Evolutionary conservation across 2,329 filamentous ascomycete species (phyloP).

Genomic region (Fusarium sororula): DNA sequence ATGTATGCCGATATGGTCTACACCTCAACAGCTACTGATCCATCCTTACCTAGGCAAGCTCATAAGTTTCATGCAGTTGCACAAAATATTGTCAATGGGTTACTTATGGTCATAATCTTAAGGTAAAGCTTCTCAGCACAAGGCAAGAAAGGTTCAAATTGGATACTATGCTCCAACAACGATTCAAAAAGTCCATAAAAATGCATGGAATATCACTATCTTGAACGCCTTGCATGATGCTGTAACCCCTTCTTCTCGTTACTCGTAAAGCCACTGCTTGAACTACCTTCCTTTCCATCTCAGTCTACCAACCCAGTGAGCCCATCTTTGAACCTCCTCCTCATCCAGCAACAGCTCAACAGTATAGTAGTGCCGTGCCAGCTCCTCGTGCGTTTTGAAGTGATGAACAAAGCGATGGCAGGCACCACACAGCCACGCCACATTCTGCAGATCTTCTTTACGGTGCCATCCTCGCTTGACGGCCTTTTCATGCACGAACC

Average conservation of each 20-base stretch:
- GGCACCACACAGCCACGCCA: slow-evolving; percentile 86
- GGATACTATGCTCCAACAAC: neutral
- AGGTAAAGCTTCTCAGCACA: too few relatives aligned
- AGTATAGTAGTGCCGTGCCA: slow-evolving; percentile 77
- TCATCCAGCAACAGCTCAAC: slow-evolving; percentile 75
- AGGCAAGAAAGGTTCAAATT: neutral
- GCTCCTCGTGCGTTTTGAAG: slow-evolving; percentile 78
- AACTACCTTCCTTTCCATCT: slow-evolving; percentile 71
- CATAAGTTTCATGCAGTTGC: neutral
- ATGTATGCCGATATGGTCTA: neutral
- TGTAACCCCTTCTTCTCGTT: neutral
- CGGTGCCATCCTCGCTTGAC: slow-evolving; percentile 82
- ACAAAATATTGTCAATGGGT: neutral
- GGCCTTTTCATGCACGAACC: slow-evolving; percentile 77
- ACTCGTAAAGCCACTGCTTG: neutral
- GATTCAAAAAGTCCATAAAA: neutral
- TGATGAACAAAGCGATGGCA: slow-evolving; percentile 86
- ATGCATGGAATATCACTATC: neutral
- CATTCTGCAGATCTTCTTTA: slow-evolving; percentile 77
- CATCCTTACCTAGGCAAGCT: neutral
- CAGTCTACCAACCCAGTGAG: slow-evolving; percentile 75
- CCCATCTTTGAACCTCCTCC: slow-evolving; percentile 77
- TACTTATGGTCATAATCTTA: neutral
- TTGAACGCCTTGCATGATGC: neutral
- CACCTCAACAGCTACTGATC: neutral